phyloP scores from a whole-genome alignment of 2,329 filamentous ascomycete species.

The Aschersonia sp. region DNA sequence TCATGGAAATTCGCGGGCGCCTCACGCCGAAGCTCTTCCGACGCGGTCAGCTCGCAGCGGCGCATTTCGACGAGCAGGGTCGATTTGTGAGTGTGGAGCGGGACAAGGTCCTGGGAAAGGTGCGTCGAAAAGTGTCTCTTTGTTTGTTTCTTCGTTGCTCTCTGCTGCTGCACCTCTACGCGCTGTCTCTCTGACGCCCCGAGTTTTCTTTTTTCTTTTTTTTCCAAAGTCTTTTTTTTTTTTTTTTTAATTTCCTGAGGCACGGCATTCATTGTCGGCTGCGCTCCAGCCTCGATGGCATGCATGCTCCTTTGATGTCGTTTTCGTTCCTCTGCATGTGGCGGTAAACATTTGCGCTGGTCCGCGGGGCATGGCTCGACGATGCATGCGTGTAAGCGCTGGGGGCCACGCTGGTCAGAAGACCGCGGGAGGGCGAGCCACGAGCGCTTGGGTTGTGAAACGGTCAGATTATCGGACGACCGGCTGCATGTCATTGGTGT shows the following conservation, averaged over 20 bases:
- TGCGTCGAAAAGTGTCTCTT: conserved; percentile 21
- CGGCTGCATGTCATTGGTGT: neutral
- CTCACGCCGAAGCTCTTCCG: conserved; percentile 81
- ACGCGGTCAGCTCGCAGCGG: conserved; percentile 57
- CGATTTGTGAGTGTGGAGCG: conserved; percentile 76
- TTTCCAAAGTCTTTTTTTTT: neutral
- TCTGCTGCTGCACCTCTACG: neutral
- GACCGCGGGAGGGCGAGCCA: neutral
- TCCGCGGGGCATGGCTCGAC: neutral
- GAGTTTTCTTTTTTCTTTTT: conserved; percentile 4
- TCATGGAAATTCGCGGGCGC: conserved; percentile 92
- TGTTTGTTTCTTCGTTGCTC: conserved; percentile 6
- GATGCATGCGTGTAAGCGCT: neutral
- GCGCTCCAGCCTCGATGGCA: no score
- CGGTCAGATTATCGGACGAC: neutral
- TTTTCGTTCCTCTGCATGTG: neutral
- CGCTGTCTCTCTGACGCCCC: neutral
- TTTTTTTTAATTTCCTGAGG: neutral
- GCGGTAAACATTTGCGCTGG: neutral
- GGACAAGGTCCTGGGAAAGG: conserved; percentile 77
- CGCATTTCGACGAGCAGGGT: conserved; percentile 73
- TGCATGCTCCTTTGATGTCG: no score
- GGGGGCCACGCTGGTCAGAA: no score
- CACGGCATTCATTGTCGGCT: no score
- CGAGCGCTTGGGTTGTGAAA: neutral